Percentiles rank a stretch among this genome's conserved stretches.
Conservation (phyloP, 768 basidiomycete genomes). For the Russula sp. region DNA sequence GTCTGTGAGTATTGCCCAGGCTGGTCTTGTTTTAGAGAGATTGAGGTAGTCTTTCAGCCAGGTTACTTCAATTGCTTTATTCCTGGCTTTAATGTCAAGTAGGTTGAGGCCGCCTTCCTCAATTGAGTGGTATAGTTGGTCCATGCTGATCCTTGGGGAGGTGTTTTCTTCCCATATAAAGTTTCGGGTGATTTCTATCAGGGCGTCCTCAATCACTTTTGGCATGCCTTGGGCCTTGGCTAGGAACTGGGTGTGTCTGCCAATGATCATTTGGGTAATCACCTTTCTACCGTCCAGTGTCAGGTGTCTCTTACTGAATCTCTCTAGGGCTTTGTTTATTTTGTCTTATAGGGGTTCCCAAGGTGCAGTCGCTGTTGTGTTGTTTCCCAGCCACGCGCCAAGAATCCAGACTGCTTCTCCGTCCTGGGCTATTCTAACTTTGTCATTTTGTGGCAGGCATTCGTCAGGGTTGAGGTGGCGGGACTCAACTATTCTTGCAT, state of each 20-base stretch:
- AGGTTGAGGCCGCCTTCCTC: neutral
- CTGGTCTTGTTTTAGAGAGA: neutral
- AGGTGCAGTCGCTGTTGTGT: neutral
- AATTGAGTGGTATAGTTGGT: neutral
- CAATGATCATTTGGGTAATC: constrained; percentile 20
- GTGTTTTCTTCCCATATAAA: constrained; percentile 3
- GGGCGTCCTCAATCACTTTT: constrained; percentile 1
- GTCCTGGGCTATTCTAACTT: neutral
- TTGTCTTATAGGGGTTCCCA: constrained; percentile 19
- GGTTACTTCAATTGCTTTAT: neutral
- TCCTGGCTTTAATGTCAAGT: neutral
- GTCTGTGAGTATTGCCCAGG: constrained; percentile 21
- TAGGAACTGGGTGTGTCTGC: constrained; percentile 28
- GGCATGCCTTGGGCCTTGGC: constrained; percentile 30
- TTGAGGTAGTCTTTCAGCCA: neutral
- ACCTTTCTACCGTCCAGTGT: constrained; percentile 19
- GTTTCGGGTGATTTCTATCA: constrained; percentile 16
- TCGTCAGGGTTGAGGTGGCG: neutral
- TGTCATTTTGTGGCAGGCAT: rapidly evolving
- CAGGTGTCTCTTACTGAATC: constrained; percentile 19
- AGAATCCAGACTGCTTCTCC: neutral
- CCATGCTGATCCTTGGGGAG: neutral
- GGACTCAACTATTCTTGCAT: neutral
- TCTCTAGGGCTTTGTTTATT: constrained; percentile 8
- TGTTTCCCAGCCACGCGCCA: neutral